These are phyloP conservation scores for Xylaria sp. DNA, from an alignment of 2,329 filamentous ascomycete species.

Conservation along the genomic window DNA sequence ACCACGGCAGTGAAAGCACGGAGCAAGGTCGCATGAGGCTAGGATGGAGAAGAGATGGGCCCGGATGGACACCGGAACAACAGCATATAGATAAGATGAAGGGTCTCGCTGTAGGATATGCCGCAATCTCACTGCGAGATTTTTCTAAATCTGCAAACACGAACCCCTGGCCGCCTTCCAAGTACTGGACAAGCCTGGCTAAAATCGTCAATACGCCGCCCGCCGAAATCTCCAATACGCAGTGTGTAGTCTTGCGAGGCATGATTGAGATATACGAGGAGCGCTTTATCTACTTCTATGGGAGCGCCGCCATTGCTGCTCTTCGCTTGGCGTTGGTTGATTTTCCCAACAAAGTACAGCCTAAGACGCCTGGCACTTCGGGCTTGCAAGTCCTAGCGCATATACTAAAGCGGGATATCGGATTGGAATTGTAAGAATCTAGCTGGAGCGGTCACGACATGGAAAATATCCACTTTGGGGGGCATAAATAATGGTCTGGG, in stretches of 20 bases:
- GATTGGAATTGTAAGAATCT: slow-evolving; percentile 55
- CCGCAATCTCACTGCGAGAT: slow-evolving; percentile 83
- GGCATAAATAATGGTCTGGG: slow-evolving; percentile 35
- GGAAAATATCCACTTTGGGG: slow-evolving; percentile 14
- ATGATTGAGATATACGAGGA: slow-evolving; percentile 79
- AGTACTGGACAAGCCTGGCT: slow-evolving; percentile 86
- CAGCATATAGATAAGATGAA: slow-evolving; percentile 85
- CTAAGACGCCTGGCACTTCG: slow-evolving; percentile 61
- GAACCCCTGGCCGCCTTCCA: slow-evolving; percentile 79
- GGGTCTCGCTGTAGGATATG: slow-evolving; percentile 85
- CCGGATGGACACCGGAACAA: slow-evolving; percentile 73
- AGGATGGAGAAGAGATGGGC: slow-evolving; percentile 76
- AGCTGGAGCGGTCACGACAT: slow-evolving; percentile 23
- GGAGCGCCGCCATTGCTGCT: slow-evolving; percentile 77
- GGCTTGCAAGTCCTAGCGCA: slow-evolving; percentile 66
- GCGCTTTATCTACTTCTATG: slow-evolving; percentile 84
- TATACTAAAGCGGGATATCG: slow-evolving; percentile 62
- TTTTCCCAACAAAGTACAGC: slow-evolving; percentile 68
- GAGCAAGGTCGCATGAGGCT: slow-evolving; percentile 73
- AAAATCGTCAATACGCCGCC: slow-evolving; percentile 80
- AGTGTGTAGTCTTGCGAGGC: slow-evolving; percentile 74
- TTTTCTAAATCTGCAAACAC: slow-evolving; percentile 75
- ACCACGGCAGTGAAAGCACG: slow-evolving; percentile 79
- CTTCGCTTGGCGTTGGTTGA: slow-evolving; percentile 78
- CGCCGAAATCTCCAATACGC: slow-evolving; percentile 75